These are phyloP conservation scores for Camelina hispida DNA, from an alignment of 345 rosid genomes.

Conservation along the genomic window DNA sequence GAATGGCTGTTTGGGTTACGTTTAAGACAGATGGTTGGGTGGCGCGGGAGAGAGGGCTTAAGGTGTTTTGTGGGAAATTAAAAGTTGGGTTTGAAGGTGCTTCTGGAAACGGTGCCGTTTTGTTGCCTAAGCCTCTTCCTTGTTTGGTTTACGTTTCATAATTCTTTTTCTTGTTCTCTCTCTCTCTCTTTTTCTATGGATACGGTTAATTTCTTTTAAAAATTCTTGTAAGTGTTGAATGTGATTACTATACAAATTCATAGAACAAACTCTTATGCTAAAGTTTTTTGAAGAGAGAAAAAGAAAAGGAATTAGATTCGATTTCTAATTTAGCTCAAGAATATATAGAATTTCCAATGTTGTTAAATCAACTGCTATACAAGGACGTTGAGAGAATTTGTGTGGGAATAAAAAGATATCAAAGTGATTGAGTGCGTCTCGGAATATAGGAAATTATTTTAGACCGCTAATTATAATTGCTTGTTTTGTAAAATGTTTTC, in stretches of 20 bases:
- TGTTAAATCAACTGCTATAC: background rate
- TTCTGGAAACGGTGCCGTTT: slow-evolving; percentile 43
- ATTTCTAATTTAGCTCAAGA: background rate
- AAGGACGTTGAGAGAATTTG: background rate
- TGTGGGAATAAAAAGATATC: background rate
- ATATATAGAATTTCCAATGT: background rate
- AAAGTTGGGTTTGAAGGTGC: slow-evolving; percentile 39
- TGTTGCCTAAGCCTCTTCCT: slow-evolving; percentile 39
- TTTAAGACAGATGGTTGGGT: slow-evolving; percentile 46
- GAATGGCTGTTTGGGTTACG: slow-evolving; percentile 42
- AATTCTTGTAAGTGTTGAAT: slow-evolving; percentile 15
- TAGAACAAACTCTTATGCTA: background rate
- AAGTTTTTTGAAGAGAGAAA: background rate
- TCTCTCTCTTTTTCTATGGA: background rate
- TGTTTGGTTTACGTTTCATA: slow-evolving; percentile 46
- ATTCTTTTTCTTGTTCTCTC: background rate
- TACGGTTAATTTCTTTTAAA: too few species aligned
- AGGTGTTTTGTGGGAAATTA: slow-evolving; percentile 44
- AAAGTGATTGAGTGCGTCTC: slow-evolving; percentile 9
- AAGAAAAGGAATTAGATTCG: background rate
- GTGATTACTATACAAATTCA: background rate
- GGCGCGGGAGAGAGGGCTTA: slow-evolving; percentile 46
- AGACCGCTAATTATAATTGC: background rate
- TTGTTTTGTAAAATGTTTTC: background rate
- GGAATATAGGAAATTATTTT: background rate